Evolutionary conservation across 495 filamentous ascomycete species (phyloP), one percentile per base, ranked within the genome.

Genomic region (Xylaria acuta): DNA sequence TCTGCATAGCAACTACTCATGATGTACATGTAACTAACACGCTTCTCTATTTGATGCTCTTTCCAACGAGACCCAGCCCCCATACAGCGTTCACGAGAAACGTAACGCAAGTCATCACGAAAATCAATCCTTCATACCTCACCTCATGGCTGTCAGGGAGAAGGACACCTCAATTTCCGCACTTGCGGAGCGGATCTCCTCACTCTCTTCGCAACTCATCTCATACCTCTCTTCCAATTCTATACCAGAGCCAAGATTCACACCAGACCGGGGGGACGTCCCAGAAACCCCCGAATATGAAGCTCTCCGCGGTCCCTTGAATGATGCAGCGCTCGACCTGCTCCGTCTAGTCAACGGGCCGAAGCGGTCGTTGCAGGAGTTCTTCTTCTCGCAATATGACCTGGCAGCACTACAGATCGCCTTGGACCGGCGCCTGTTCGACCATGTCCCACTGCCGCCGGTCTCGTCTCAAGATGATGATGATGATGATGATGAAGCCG

Each of bases 341-440:
- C 70, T 67, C 14, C 66, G 43, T 60, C 75, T 80, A 14, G 59
- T 80, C 64, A 71, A 78, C 27, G 79, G 79, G 0, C 78, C 79
- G 3, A 73, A 58, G 58, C 72, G 12, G 27, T 58, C 40, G 4
- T 34, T 75, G 4, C 72, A 59, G 9, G 49, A 54, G 16, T 59
- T 78, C 36, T 49, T 64, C 59, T 65, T 41, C 36, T 22, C 41
- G 22, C 38, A 59, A 14, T 77, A 80, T 64, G 80, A 81, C 8
- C 47, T 81, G 2, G 77, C 74, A 1, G 77, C 78, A 6, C 67
- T 74, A 14, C 80, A 81, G 65, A 65, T 78, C 22, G 80, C 80
- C 1, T 40, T 79, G 6, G 74, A 81, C 4, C 75, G 74, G 40
- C 38, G 70, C 18, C 78, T 79, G 54, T 81, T 80, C 60, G 20